Percentiles rank a stretch among this genome's conserved stretches.
phyloP scores from a whole-genome alignment of 2,329 filamentous ascomycete species.

The Chaetomium sp. region DNA sequence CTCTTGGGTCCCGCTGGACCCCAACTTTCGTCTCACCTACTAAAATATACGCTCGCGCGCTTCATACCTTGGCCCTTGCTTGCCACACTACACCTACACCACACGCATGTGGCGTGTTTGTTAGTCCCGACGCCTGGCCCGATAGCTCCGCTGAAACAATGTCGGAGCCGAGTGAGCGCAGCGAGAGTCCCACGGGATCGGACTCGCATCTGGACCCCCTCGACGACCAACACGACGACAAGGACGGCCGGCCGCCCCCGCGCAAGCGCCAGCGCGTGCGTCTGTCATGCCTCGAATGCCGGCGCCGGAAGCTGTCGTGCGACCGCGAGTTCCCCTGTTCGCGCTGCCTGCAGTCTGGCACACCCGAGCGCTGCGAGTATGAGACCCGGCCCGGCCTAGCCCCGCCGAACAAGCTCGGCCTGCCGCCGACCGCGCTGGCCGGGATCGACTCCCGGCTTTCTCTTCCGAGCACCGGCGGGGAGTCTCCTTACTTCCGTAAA shows the following conservation, averaged over 20 bases:
- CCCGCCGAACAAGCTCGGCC: slow-evolving; percentile 40
- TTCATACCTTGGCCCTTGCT: slow-evolving; percentile 4
- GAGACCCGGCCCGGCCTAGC: slow-evolving; percentile 41
- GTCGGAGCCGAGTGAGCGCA: slow-evolving; percentile 25
- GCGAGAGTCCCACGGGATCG: slow-evolving; percentile 17
- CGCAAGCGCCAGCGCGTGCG: slow-evolving; percentile 55
- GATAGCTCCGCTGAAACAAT: slow-evolving; percentile 20
- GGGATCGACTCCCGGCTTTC: slow-evolving; percentile 39
- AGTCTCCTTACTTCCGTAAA: slow-evolving; percentile 31
- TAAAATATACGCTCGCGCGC: slow-evolving; percentile 9
- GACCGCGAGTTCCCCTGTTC: slow-evolving; percentile 56
- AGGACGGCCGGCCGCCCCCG: slow-evolving; percentile 31
- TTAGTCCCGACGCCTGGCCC: slow-evolving; percentile 8
- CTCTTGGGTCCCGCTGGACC: too few species aligned
- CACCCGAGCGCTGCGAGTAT: slow-evolving; percentile 53
- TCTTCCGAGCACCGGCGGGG: slow-evolving; percentile 35
- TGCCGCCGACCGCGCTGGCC: slow-evolving; percentile 37
- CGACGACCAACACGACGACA: slow-evolving; percentile 4
- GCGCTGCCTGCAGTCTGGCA: slow-evolving; percentile 56
- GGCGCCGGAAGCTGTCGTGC: slow-evolving; percentile 54
- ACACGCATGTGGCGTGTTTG: slow-evolving; percentile 6
- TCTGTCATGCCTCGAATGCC: slow-evolving; percentile 54
- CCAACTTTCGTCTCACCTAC: too few species aligned
- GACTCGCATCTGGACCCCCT: slow-evolving; percentile 10
- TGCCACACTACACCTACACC: background rate